phyloP scores from a whole-genome alignment of 768 basidiomycete genomes.

The Auricularia auricula-judae region DNA sequence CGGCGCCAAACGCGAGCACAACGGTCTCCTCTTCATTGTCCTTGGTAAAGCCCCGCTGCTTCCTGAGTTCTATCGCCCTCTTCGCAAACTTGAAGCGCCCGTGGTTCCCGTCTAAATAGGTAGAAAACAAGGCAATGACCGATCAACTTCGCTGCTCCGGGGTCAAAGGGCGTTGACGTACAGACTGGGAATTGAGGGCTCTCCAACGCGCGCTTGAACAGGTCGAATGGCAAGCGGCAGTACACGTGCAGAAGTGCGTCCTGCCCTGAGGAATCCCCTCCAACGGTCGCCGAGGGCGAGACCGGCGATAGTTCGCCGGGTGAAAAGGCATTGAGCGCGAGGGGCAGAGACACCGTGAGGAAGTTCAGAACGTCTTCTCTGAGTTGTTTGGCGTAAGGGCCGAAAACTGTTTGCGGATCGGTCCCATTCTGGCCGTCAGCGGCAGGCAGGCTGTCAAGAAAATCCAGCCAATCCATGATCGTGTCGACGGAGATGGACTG shows the following conservation, averaged over 20 bases:
- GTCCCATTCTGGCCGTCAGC: slow-evolving; percentile 15
- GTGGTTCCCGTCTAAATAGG: slow-evolving; percentile 59
- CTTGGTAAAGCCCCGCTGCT: slow-evolving; percentile 62
- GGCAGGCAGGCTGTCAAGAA: slow-evolving; percentile 48
- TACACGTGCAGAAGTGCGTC: slow-evolving; percentile 66
- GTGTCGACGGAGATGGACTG: slow-evolving; percentile 67
- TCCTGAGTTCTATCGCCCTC: slow-evolving; percentile 75
- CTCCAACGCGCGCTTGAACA: slow-evolving; percentile 76
- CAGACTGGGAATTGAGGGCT: slow-evolving; percentile 73
- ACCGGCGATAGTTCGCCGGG: background rate
- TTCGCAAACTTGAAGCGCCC: slow-evolving; percentile 87
- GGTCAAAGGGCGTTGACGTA: slow-evolving; percentile 20
- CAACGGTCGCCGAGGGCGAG: slow-evolving; percentile 11
- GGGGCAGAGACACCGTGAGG: slow-evolving; percentile 64
- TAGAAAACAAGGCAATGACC: slow-evolving; percentile 5
- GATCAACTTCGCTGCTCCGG: background rate
- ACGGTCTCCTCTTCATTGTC: slow-evolving; percentile 79
- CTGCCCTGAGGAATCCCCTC: slow-evolving; percentile 25
- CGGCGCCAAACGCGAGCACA: slow-evolving; percentile 68
- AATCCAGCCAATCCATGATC: slow-evolving; percentile 67
- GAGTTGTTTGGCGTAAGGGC: slow-evolving; percentile 63
- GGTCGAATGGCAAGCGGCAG: slow-evolving; percentile 73
- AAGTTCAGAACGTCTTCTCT: slow-evolving; percentile 71
- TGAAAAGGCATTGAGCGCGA: slow-evolving; percentile 23
- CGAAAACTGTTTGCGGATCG: slow-evolving; percentile 55